Base-by-base conservation (phyloP, 2,329 filamentous ascomycete genomes). In the Nemania sp. region DNA sequence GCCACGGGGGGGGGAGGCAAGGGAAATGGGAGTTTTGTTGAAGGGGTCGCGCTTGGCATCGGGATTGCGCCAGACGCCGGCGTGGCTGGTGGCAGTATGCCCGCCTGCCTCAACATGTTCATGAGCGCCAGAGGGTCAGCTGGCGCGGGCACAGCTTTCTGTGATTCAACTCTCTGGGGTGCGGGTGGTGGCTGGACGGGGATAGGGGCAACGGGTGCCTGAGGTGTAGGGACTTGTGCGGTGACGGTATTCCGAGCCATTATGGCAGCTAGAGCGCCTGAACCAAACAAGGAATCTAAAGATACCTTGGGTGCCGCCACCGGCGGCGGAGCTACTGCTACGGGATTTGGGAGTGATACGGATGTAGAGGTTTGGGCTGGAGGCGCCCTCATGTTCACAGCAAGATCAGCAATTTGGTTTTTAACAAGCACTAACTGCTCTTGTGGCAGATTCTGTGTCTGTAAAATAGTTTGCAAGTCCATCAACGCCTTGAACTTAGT, bases 381-480 rank as follows among this genome's bases (percentile, higher is more conserved):
- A 65, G 75, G 68, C 54, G 81, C 81, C 75, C 80, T 82, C 75
- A 86, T 80, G 72, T 83, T 83, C 85, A 84, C 78, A 81, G 86
- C 85, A 75, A 97, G 84, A 76, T 88, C 87, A 75, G 89, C 87
- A 76, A 97, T 88, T 83, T 95, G 91, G 74, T 89, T 88, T 77
- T 89, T 91, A 77, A 97, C 90, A 75, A 90, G 86, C 77, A 90
- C 87, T 73, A 97, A 83, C 79, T 96, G 90, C 72, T 93, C 88
- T 70, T 87, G 87, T 61, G 89, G 89, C 74, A 97, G 82, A 72
- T 88, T 87, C 76, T 92, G 90, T 68, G 83, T 88, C 75, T 90
- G 87, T 72, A 97, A 80, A 67, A 94, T 85, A 68, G 83, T 87
- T 79, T 96, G 91, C 66, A 98, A 84, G 76, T 95, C 91, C 76